phyloP scores from a whole-genome alignment of 169 alveolate genomes.

The Babesia gibsoni region DNA sequence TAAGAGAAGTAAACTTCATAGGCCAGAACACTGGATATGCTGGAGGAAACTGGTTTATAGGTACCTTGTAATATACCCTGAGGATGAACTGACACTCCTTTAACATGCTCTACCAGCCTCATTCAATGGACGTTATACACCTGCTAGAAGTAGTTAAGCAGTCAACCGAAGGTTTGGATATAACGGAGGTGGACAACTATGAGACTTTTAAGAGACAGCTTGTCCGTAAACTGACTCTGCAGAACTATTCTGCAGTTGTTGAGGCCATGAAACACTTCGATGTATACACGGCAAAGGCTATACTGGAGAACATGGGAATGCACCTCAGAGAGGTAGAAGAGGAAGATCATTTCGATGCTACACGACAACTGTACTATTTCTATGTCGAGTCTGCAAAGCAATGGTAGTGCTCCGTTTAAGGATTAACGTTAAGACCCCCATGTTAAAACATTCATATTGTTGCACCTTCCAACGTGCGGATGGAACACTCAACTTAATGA shows the following conservation, averaged over 20 bases:
- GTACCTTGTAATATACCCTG: slow-evolving; percentile 34
- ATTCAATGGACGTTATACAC: slow-evolving; percentile 11
- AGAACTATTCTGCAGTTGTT: slow-evolving; percentile 27
- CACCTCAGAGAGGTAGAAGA: slow-evolving; percentile 4
- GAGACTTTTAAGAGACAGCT: slow-evolving; percentile 31
- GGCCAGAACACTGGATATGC: slow-evolving; percentile 18
- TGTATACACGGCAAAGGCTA: slow-evolving; percentile 1
- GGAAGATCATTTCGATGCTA: slow-evolving; percentile 17
- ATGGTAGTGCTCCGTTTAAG: too few relatives aligned
- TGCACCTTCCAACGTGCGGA: too few relatives aligned
- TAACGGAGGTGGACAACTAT: slow-evolving; percentile 33
- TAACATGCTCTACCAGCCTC: slow-evolving; percentile 27
- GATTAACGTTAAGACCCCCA: too few relatives aligned
- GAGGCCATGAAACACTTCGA: slow-evolving; percentile 34
- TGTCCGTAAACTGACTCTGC: slow-evolving; percentile 9
- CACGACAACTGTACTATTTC: slow-evolving; percentile 29
- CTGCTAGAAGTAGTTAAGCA: slow-evolving; percentile 31
- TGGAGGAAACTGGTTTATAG: slow-evolving; percentile 35
- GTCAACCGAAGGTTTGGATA: slow-evolving; percentile 32
- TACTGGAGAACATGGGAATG: slow-evolving; percentile 1
- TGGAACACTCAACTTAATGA: too few relatives aligned
- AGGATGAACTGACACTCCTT: slow-evolving; percentile 14
- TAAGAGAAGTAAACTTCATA: not conserved
- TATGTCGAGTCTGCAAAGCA: slow-evolving; percentile 11
- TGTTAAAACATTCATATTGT: too few relatives aligned